Conservation (phyloP, 1,139 yeast genomes). For the Saccharomycopsis hybrid region DNA sequence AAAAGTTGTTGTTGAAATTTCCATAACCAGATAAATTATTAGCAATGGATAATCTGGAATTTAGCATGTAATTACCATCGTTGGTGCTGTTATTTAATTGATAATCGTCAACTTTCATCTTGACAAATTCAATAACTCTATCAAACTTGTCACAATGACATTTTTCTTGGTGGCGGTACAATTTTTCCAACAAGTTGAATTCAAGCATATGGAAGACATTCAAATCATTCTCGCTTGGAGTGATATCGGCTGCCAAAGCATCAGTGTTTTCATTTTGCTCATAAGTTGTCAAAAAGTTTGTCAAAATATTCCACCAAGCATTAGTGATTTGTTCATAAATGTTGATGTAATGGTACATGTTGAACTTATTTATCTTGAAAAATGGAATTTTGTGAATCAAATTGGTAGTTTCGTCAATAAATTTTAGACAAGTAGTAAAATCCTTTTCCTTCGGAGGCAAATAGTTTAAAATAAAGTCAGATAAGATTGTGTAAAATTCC, state of each 20-base stretch:
- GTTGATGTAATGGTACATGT: slow-evolving; percentile 19
- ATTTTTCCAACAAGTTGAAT: slow-evolving; percentile 11
- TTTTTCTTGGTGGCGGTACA: slow-evolving; percentile 8
- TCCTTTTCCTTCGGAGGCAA: slow-evolving; percentile 42
- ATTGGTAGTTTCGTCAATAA: slow-evolving; percentile 33
- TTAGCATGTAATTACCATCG: not conserved
- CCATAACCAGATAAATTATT: slow-evolving; percentile 1
- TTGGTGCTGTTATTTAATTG: not conserved
- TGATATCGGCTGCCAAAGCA: not conserved
- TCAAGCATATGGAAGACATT: slow-evolving; percentile 19
- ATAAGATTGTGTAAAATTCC: slow-evolving; percentile 40
- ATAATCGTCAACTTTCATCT: slow-evolving; percentile 5
- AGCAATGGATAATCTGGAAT: not conserved
- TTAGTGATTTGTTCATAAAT: slow-evolving; percentile 15
- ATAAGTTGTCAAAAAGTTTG: not conserved
- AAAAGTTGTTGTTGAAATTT: slow-evolving; percentile 2
- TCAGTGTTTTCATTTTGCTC: not conserved
- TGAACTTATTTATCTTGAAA: slow-evolving; percentile 22
- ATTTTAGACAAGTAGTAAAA: slow-evolving; percentile 32
- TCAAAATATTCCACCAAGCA: slow-evolving; percentile 19
- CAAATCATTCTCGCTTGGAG: slow-evolving; percentile 16
- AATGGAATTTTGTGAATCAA: slow-evolving; percentile 38
- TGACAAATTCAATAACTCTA: slow-evolving; percentile 16
- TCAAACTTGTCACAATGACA: slow-evolving; percentile 20
- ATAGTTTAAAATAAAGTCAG: slow-evolving; percentile 42